Evolutionary conservation across 768 basidiomycete genomes (phyloP), one percentile per base, ranked within the genome.

Genomic region (Lentinula aciculospora): DNA sequence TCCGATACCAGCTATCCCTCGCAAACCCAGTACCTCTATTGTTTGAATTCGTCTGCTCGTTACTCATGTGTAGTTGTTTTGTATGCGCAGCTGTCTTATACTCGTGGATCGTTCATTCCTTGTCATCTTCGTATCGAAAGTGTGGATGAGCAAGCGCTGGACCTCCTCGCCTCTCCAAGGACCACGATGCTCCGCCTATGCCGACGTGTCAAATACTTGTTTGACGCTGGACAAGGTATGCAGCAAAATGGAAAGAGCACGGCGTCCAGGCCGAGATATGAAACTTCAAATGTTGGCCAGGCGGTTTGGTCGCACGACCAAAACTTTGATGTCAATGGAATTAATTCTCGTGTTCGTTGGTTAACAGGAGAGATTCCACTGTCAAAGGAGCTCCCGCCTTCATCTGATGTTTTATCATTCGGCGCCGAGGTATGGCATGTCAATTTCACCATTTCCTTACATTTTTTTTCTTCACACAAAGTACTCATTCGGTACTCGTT

Each of bases 51-150:
- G 2, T 12, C 34, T 36, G n/a, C 34, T 15, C 8, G 19, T 40
- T 54, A 27, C 19, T 25, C 8, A 36, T 17, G 13, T 37, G 9
- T 32, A 10, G 9, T 29, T 31, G 0, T 23, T 13, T 7, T 27
- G 1, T 36, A 2, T 15, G 37, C 37, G 8, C 21, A 72, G 74
- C 63, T 70, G 44, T 67, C 64, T 21, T 78, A 75, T 55, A 71
- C 73, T 7, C 69, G 76, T 34, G 76, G 76, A 8, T 66, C 73
- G 2, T 64, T 72, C n/a, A 69, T 78, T 23, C 74, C 76, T 9
- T 71, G 69, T 50, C 64, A 68, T 44, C 45, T 76, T 3, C 60
- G 64, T 19, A 59, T 76, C 25, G 60, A 65, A 25, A 67, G 71
- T 59, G 56, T 57, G 2, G 67, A 74, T 56, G 27, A 57, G 3